Conservation (phyloP, 202 grass and related monocot genomes). For the Setaria viridis region DNA sequence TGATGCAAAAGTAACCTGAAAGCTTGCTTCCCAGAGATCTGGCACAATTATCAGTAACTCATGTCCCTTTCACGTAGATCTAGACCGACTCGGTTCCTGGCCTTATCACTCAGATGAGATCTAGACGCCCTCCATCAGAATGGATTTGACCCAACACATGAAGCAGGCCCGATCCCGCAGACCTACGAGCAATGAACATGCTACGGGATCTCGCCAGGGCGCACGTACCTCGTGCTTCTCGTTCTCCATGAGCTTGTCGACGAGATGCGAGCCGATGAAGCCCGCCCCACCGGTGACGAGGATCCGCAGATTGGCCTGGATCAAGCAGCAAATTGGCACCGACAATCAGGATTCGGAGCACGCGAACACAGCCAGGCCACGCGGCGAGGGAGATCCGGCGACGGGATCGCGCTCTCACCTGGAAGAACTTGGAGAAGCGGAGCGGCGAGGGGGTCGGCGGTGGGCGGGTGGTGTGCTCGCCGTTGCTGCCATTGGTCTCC, state of each 20-base stretch:
- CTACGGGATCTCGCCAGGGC: constrained; percentile 12
- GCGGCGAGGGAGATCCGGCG: constrained; percentile 29
- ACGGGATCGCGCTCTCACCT: constrained; percentile 53
- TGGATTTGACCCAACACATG: constrained; percentile 26
- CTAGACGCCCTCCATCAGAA: constrained; percentile 18
- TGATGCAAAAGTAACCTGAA: constrained; percentile 28
- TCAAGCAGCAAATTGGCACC: neutral
- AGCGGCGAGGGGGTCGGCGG: constrained; percentile 91
- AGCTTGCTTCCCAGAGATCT: constrained; percentile 47
- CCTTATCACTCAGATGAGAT: constrained; percentile 43
- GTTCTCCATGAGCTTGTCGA: constrained; percentile 99
- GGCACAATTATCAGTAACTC: constrained; percentile 30
- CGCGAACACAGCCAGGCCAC: neutral
- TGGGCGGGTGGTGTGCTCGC: constrained; percentile 73
- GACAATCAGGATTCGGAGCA: neutral
- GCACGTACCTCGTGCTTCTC: constrained; percentile 96
- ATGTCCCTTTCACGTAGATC: constrained; percentile 47
- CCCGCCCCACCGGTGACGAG: constrained; percentile 97
- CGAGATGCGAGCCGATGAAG: constrained; percentile 98
- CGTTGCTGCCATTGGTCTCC: constrained; percentile 66
- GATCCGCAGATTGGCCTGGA: constrained; percentile 94
- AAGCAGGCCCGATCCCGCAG: neutral
- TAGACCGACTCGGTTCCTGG: neutral
- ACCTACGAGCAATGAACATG: constrained; percentile 4
- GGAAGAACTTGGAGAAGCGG: constrained; percentile 99